Conservation (phyloP, 768 basidiomycete genomes). For the Trametes cingulata region DNA sequence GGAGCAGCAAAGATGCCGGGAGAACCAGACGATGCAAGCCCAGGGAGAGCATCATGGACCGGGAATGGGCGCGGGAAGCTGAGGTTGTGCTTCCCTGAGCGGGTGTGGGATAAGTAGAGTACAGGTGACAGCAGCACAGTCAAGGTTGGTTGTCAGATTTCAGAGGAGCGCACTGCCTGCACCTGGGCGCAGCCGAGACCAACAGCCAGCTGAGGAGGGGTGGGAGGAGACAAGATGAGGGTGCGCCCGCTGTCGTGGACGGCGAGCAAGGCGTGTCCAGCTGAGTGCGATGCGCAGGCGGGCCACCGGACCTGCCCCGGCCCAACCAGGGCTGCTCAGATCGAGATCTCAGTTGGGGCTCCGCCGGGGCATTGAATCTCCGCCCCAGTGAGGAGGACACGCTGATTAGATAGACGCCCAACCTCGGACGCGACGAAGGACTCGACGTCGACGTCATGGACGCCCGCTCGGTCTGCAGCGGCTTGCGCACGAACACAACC, state of each 20-base stretch:
- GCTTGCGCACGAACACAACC: background rate
- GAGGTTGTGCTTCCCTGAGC: conserved; percentile 6
- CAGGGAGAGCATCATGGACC: conserved; percentile 14
- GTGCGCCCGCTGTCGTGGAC: conserved; percentile 8
- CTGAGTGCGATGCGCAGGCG: background rate
- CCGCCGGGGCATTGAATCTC: background rate
- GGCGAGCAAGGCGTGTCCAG: background rate
- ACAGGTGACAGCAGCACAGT: conserved; percentile 12
- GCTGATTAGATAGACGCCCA: conserved; percentile 11
- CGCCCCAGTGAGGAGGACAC: no score
- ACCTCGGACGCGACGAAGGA: background rate
- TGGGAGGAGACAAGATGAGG: background rate
- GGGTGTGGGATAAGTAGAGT: conserved; percentile 2
- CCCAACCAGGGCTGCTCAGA: conserved; percentile 3
- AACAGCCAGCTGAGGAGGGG: background rate
- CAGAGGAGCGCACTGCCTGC: background rate
- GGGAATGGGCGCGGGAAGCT: background rate
- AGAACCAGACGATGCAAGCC: conserved; percentile 10
- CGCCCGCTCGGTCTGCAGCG: background rate
- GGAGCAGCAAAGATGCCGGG: conserved; percentile 9
- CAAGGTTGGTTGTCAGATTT: conserved; percentile 1
- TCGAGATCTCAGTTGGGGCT: background rate
- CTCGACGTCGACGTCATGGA: conserved; percentile 8
- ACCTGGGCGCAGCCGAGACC: background rate
- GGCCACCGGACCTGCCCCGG: background rate